Conservation (phyloP, 73 alveolate species). For the Symbiodinium natans region DNA sequence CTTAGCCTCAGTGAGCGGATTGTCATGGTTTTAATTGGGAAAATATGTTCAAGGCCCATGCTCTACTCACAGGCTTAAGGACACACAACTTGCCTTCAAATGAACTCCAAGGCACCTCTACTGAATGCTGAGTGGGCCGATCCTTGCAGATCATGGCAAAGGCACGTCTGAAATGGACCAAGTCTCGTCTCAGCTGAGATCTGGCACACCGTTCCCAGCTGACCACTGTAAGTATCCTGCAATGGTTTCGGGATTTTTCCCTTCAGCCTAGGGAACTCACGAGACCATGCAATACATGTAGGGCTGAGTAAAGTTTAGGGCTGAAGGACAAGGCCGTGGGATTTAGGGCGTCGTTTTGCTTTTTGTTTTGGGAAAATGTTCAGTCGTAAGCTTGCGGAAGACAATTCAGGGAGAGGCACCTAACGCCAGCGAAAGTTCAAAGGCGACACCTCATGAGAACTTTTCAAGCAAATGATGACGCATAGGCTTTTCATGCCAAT, state of each 20-base stretch:
- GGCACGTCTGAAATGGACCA: neutral
- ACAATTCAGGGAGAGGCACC: too few relatives aligned
- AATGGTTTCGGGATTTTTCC: neutral
- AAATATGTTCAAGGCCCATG: neutral
- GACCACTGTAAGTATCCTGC: neutral
- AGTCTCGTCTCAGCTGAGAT: neutral
- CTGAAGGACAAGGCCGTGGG: neutral
- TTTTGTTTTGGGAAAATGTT: neutral
- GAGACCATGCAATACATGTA: neutral
- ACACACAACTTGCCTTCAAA: too few relatives aligned
- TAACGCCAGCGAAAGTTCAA: neutral
- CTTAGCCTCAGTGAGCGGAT: neutral
- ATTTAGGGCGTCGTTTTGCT: neutral
- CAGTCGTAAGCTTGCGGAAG: neutral
- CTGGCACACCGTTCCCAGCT: neutral
- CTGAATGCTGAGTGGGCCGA: neutral
- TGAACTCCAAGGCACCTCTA: neutral
- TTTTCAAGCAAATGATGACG: neutral
- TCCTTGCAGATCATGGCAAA: neutral
- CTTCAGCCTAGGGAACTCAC: neutral
- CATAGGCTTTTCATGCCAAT: neutral
- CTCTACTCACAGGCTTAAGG: neutral
- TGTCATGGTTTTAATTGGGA: neutral
- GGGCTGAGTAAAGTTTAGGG: neutral
- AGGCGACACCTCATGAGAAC: neutral